Evolutionary conservation across 2,329 filamentous ascomycete species (phyloP).

Genomic region (Colletotrichum spaethianum): DNA sequence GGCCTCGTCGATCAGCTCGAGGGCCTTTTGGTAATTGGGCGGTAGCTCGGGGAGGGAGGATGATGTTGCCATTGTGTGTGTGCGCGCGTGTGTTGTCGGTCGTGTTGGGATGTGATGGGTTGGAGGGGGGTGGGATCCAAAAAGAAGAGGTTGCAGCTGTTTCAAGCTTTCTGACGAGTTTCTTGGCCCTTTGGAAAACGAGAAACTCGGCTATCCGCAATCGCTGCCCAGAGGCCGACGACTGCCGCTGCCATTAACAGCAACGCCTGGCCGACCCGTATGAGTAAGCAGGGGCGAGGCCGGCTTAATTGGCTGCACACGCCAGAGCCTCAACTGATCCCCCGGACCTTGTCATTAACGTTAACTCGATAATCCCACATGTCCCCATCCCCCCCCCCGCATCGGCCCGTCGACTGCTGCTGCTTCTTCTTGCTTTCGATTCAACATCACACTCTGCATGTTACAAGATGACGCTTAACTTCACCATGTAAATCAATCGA

Average conservation of each 20-base stretch:
- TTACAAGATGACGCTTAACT: slow-evolving; percentile 26
- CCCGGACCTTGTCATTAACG: slow-evolving; percentile 32
- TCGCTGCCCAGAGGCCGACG: neutral
- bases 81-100: neutral
- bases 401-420: neutral
- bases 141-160: slow-evolving; percentile 8
- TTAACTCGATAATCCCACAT: neutral
- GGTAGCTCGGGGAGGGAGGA: slow-evolving; percentile 51
- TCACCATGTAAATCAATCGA: neutral
- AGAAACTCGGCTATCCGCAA: neutral
- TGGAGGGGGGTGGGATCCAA: neutral
- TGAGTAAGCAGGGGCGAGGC: slow-evolving; percentile 29
- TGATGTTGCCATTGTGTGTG: slow-evolving; percentile 14
- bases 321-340: slow-evolving; percentile 23
- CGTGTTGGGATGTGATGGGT: neutral
- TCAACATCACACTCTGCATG: slow-evolving; percentile 19
- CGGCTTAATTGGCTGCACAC: slow-evolving; percentile 9
- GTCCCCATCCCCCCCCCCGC: neutral
- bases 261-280: neutral
- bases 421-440: neutral
- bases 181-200: slow-evolving; percentile 1
- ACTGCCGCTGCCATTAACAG: neutral
- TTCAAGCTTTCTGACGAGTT: slow-evolving; percentile 8
- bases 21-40: slow-evolving; percentile 63
- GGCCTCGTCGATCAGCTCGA: slow-evolving; percentile 80